Conservation (phyloP, 768 basidiomycete genomes). For the Lactifluus subvellereus region DNA sequence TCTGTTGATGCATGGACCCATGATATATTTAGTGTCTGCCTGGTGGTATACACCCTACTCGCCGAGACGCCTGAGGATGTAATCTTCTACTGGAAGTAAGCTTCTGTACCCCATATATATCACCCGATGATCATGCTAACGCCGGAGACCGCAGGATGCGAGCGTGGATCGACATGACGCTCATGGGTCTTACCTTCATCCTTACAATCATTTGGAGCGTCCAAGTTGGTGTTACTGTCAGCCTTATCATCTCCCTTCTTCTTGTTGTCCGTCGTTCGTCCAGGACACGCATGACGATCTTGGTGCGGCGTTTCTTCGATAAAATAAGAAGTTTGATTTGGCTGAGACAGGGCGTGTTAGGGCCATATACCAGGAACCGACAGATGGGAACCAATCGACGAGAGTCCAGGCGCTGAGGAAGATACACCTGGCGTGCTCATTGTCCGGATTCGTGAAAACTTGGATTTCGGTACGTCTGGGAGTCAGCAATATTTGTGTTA, state of each 20-base stretch:
- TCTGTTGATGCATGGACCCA: slow-evolving; percentile 2
- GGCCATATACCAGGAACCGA: slow-evolving; percentile 86
- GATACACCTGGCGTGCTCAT: slow-evolving; percentile 78
- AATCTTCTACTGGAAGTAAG: slow-evolving; percentile 74
- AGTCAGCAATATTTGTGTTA: background rate
- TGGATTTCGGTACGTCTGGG: slow-evolving; percentile 74
- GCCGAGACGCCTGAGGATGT: slow-evolving; percentile 86
- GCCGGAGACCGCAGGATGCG: slow-evolving; percentile 48
- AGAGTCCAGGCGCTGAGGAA: slow-evolving; percentile 80
- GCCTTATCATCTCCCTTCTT: slow-evolving; percentile 79
- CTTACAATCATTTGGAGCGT: slow-evolving; percentile 87
- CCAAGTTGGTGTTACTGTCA: slow-evolving; percentile 88
- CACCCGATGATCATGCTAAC: background rate
- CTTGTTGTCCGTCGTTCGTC: slow-evolving; percentile 89
- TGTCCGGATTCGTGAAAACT: slow-evolving; percentile 80
- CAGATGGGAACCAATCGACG: slow-evolving; percentile 85
- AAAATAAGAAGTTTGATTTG: background rate
- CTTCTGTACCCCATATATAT: slow-evolving; percentile 14
- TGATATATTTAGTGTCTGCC: slow-evolving; percentile 53
- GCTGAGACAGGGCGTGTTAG: slow-evolving; percentile 33
- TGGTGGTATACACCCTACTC: slow-evolving; percentile 82
- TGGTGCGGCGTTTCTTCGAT: slow-evolving; percentile 43
- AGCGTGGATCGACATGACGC: slow-evolving; percentile 86
- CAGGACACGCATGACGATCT: slow-evolving; percentile 82
- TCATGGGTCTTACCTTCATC: slow-evolving; percentile 85